These are phyloP conservation scores for Globisporangium mamillatum DNA, from an alignment of 352 stramenopile species.

Conservation along the genomic window DNA sequence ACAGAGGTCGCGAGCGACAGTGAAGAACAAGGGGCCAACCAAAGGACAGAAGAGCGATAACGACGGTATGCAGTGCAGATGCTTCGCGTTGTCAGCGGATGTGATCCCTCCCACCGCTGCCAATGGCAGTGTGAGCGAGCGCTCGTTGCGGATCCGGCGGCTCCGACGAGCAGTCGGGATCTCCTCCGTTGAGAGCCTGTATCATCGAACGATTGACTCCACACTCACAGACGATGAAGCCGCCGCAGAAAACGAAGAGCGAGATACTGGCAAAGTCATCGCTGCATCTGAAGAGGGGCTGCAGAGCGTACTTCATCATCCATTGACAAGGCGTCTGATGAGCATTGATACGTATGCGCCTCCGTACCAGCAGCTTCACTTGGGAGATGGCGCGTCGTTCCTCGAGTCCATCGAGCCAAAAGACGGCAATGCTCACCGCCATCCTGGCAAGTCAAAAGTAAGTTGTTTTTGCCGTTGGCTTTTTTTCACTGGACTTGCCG, in stretches of 20 bases:
- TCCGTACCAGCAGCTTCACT: slow-evolving; percentile 41
- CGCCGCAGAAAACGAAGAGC: slow-evolving; percentile 23
- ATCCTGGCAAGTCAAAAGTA: too few relatives aligned
- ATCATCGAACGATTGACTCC: slow-evolving; percentile 30
- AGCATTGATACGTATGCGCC: slow-evolving; percentile 15
- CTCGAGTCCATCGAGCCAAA: slow-evolving; percentile 49
- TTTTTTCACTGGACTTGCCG: neutral
- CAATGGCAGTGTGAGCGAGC: slow-evolving; percentile 4
- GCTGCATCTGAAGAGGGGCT: slow-evolving; percentile 26
- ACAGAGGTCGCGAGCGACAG: slow-evolving; percentile 15
- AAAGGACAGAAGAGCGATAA: neutral
- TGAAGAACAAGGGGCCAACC: slow-evolving; percentile 21
- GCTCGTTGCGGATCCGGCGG: slow-evolving; percentile 28
- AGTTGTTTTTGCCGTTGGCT: neutral
- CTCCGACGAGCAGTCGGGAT: slow-evolving; percentile 35
- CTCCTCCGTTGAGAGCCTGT: slow-evolving; percentile 42
- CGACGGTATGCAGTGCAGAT: slow-evolving; percentile 27
- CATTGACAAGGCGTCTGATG: slow-evolving; percentile 28
- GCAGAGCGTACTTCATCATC: slow-evolving; percentile 22
- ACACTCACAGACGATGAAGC: slow-evolving; percentile 19
- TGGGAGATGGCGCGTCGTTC: slow-evolving; percentile 32
- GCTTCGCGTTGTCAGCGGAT: slow-evolving; percentile 24
- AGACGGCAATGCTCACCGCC: neutral
- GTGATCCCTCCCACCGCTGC: neutral
- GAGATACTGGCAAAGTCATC: slow-evolving; percentile 1